Conservation (phyloP, 768 basidiomycete species). For the Piloderma croceum region DNA sequence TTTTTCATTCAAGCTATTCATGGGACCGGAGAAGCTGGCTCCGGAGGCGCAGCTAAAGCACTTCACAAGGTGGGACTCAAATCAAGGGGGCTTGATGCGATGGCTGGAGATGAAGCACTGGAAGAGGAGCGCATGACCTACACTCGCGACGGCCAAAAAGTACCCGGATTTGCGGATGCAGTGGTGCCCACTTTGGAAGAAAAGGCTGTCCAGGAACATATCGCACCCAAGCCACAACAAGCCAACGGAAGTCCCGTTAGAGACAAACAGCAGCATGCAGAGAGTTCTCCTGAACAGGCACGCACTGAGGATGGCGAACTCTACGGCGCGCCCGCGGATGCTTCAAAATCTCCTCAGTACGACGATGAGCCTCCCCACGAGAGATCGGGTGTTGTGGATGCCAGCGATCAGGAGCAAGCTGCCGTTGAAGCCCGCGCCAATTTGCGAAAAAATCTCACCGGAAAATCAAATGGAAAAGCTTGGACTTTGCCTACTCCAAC, state of each 20-base stretch:
- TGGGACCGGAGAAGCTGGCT: constrained; percentile 32
- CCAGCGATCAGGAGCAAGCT: constrained; percentile 43
- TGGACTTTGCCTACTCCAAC: constrained; percentile 62
- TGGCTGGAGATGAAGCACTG: constrained; percentile 36
- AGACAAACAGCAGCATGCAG: constrained; percentile 3
- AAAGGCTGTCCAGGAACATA: constrained; percentile 47
- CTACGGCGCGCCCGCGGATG: constrained; percentile 54
- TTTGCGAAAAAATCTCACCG: constrained; percentile 47
- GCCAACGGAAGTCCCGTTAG: constrained; percentile 1
- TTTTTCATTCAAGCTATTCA: constrained; percentile 44
- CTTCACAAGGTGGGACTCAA: constrained; percentile 41
- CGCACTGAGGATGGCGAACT: constrained; percentile 38
- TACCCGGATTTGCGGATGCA: constrained; percentile 54
- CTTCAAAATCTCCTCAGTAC: constrained; percentile 32
- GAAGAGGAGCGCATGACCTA: constrained; percentile 49
- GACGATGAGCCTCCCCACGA: constrained; percentile 46
- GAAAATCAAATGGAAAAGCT: constrained; percentile 46
- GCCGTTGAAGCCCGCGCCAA: constrained; percentile 45
- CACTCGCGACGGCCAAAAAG: constrained; percentile 44
- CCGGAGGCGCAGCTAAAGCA: constrained; percentile 30
- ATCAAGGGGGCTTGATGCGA: constrained; percentile 32
- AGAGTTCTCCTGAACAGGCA: constrained; percentile 24
- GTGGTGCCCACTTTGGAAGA: constrained; percentile 69
- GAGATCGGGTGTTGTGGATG: constrained; percentile 38
- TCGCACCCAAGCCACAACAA: neutral